These are phyloP conservation scores for Paecilomyces sp. DNA, from an alignment of 2,329 filamentous ascomycete genomes.

Conservation along the genomic window DNA sequence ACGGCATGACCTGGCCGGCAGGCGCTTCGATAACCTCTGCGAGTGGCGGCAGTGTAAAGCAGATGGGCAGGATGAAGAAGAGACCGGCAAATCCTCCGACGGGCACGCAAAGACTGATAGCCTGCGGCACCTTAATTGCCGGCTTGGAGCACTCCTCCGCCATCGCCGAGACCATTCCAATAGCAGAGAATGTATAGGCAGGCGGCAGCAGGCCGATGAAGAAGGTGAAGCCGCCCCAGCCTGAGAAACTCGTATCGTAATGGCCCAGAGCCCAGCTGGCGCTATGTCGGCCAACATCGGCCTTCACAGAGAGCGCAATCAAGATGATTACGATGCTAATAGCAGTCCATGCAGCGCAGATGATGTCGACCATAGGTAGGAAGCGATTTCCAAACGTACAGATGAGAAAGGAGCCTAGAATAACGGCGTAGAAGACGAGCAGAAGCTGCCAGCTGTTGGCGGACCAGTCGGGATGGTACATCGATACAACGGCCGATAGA, in stretches of 20 bases:
- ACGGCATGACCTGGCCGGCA: conserved; percentile 43
- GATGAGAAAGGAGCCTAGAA: conserved; percentile 56
- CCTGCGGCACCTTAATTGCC: conserved; percentile 45
- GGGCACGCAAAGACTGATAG: conserved; percentile 46
- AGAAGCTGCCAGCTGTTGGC: conserved; percentile 59
- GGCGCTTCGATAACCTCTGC: conserved; percentile 40
- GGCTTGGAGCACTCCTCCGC: conserved; percentile 53
- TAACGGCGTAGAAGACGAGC: conserved; percentile 64
- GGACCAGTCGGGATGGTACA: conserved; percentile 49
- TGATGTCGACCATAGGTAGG: conserved; percentile 56
- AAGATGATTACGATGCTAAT: conserved; percentile 51
- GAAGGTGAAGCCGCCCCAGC: conserved; percentile 55
- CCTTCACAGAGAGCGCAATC: conserved; percentile 50
- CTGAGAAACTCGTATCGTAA: conserved; percentile 50
- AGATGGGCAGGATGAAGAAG: conserved; percentile 51
- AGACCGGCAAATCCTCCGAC: conserved; percentile 49
- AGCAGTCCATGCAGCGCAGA: conserved; percentile 50
- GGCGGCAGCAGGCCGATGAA: conserved; percentile 56
- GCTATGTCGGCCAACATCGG: conserved; percentile 47
- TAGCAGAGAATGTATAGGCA: conserved; percentile 52
- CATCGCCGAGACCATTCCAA: conserved; percentile 59
- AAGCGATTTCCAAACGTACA: conserved; percentile 61
- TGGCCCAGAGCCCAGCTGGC: conserved; percentile 48
- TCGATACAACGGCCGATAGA: conserved; percentile 44
- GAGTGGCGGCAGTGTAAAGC: conserved; percentile 43